Evolutionary conservation across 2,329 filamentous ascomycete species (phyloP).

Genomic region (Metarhizium guizhouense): DNA sequence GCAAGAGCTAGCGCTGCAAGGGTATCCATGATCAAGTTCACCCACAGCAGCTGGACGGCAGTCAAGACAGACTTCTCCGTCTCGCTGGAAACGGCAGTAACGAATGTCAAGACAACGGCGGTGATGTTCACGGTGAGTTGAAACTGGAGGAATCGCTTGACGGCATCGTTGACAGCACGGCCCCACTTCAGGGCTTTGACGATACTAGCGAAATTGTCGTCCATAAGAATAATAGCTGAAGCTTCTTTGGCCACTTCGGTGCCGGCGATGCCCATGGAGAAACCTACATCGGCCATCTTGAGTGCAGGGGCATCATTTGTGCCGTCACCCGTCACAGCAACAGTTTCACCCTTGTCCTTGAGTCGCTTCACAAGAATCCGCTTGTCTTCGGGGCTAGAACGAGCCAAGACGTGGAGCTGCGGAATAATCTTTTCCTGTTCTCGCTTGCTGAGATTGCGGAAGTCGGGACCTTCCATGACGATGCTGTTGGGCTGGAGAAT

Average conservation of each 20-base stretch:
- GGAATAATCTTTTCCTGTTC: conserved; percentile 62
- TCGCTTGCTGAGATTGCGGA: conserved; percentile 59
- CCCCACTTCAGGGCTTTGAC: conserved; percentile 79
- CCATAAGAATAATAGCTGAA: conserved; percentile 78
- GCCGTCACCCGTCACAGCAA: conserved; percentile 75
- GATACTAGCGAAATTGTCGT: conserved; percentile 82
- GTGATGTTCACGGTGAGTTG: conserved; percentile 88
- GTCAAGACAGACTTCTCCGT: conserved; percentile 69
- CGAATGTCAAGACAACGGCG: conserved; percentile 77
- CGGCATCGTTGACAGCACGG: conserved; percentile 66
- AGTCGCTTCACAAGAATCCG: conserved; percentile 62
- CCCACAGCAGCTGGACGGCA: conserved; percentile 89
- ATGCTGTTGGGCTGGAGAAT: conserved; percentile 60
- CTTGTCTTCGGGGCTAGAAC: conserved; percentile 71
- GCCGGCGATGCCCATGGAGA: conserved; percentile 78
- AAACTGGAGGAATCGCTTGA: conserved; percentile 69
- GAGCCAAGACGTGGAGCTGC: conserved; percentile 59
- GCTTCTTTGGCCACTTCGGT: conserved; percentile 81
- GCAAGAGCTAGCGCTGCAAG: conserved; percentile 83
- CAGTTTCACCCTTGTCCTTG: conserved; percentile 65
- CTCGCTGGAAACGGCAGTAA: conserved; percentile 67
- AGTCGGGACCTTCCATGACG: conserved; percentile 71
- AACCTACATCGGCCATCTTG: conserved; percentile 73
- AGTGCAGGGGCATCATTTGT: conserved; percentile 78
- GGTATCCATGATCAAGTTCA: conserved; percentile 96